These are phyloP conservation scores for Zarea fungicola DNA, from an alignment of 2,329 filamentous ascomycete genomes.

Conservation along the genomic window DNA sequence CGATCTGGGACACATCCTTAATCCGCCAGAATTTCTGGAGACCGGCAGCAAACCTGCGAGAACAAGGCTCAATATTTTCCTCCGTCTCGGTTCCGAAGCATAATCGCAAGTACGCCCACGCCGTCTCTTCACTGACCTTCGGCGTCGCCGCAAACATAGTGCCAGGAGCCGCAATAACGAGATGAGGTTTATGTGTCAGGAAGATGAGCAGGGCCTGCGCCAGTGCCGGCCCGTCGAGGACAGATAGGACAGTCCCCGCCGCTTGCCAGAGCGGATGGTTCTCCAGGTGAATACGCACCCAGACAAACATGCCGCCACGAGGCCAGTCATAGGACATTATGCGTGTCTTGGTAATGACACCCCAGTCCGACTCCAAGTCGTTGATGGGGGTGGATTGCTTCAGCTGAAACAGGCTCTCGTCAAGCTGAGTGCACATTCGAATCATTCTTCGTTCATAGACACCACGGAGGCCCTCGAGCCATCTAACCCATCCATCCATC, in stretches of 20 bases:
- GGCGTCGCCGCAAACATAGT: conserved; percentile 65
- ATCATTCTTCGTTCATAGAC: conserved; percentile 83
- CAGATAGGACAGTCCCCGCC: conserved; percentile 25
- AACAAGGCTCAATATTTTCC: conserved; percentile 58
- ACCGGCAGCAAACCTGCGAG: conserved; percentile 61
- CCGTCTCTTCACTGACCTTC: conserved; percentile 50
- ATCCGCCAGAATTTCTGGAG: conserved; percentile 73
- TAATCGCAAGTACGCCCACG: conserved; percentile 69
- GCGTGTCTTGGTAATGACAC: conserved; percentile 66
- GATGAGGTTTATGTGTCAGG: conserved; percentile 62
- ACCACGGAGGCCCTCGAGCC: conserved; percentile 79
- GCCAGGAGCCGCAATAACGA: conserved; percentile 67
- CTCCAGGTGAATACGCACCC: conserved; percentile 68
- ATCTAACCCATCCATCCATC: conserved; percentile 81
- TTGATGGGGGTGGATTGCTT: conserved; percentile 51
- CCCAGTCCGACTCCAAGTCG: conserved; percentile 57
- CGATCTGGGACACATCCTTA: conserved; percentile 59
- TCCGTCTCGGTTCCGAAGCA: conserved; percentile 84
- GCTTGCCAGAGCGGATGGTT: conserved; percentile 62
- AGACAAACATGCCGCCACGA: conserved; percentile 87
- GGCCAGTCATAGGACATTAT: conserved; percentile 77
- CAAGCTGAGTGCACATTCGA: conserved; percentile 68
- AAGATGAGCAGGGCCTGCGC: conserved; percentile 64
- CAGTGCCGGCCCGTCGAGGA: conserved; percentile 52
- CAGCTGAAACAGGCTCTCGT: conserved; percentile 60